phyloP scores from a whole-genome alignment of 805 yeast genomes.

The Metschnikowia santaceciliae region DNA sequence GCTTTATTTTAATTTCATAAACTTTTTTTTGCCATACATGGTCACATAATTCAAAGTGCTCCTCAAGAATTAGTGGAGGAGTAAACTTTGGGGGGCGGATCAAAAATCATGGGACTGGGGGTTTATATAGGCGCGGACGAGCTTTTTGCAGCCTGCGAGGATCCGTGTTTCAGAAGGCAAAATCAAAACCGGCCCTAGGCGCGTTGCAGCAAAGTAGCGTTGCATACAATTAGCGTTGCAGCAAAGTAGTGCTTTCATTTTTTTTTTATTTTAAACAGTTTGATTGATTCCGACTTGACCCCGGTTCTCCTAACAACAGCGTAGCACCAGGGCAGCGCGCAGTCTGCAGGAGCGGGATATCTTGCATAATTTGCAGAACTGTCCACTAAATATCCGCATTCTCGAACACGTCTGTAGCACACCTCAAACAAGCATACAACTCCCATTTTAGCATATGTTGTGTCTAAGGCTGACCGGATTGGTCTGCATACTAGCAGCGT shows the following conservation, averaged over 20 bases:
- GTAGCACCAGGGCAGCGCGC: no score
- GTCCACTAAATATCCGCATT: neutral
- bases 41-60: no score
- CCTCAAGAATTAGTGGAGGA: no score
- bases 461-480: neutral
- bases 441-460: neutral
- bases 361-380: neutral
- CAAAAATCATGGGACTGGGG: neutral
- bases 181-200: neutral
- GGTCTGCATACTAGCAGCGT: neutral
- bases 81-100: neutral
- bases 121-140: neutral
- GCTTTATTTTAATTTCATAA: no score
- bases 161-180: neutral
- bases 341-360: no score
- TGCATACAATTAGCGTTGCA: no score
- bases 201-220: neutral
- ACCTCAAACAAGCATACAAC: neutral
- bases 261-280: no score
- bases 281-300: neutral
- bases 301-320: neutral
- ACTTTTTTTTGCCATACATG: no score
- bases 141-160: neutral
- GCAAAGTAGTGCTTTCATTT: no score
- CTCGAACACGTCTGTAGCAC: neutral